These are phyloP conservation scores for Populus alba DNA, from an alignment of 345 rosid genomes.

Conservation along the genomic window DNA sequence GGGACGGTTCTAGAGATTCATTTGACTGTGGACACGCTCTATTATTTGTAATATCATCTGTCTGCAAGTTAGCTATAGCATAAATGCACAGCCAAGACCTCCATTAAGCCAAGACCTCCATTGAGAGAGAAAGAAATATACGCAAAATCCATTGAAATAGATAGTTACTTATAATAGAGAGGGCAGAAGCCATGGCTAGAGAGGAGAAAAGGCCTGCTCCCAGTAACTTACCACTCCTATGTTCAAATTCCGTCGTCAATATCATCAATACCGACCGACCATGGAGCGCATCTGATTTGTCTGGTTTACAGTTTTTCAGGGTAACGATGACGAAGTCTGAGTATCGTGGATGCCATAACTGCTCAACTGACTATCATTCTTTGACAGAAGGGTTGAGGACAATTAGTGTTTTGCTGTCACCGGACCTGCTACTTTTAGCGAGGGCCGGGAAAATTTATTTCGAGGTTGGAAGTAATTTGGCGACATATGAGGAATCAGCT, in stretches of 20 bases:
- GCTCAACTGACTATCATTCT: neutral
- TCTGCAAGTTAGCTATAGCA: too few relatives aligned
- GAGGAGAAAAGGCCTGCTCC: too few relatives aligned
- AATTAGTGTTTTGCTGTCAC: conserved; percentile 52
- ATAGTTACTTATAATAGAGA: too few relatives aligned
- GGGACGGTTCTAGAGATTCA: neutral
- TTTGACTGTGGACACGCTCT: neutral
- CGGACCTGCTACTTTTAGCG: conserved; percentile 45
- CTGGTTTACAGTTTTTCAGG: neutral
- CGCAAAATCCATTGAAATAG: too few relatives aligned
- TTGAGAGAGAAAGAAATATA: too few relatives aligned
- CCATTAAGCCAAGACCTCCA: too few relatives aligned
- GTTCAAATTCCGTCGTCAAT: too few relatives aligned
- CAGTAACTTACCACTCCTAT: too few relatives aligned
- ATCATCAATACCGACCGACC: too few relatives aligned
- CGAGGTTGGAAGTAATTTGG: conserved; percentile 63
- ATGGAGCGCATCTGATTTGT: too few relatives aligned
- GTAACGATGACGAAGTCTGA: neutral
- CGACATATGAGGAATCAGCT: conserved; percentile 69
- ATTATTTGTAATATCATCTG: neutral
- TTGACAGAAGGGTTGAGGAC: conserved; percentile 53
- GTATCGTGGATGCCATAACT: neutral
- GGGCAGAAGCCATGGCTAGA: neutral
- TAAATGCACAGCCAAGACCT: too few relatives aligned
- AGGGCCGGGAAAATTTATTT: conserved; percentile 48